Conservation (phyloP, 768 basidiomycete genomes). For the Boletus vinaceobasis region DNA sequence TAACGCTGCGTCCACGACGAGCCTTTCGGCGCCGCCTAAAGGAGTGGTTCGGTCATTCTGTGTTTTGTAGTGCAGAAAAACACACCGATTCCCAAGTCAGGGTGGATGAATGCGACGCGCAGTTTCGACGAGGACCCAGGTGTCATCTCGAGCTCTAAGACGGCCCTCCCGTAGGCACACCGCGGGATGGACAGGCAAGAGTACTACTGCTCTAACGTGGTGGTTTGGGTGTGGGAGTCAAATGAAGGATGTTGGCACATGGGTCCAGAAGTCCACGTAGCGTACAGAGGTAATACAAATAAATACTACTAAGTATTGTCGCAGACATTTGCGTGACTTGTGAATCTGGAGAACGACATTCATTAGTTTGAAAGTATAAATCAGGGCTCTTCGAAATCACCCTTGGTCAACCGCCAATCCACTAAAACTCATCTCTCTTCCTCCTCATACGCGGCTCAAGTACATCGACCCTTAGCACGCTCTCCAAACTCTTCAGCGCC, state of each 20-base stretch:
- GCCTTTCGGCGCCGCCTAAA: conserved; percentile 89
- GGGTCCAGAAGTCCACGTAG: background rate
- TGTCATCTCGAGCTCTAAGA: background rate
- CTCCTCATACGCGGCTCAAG: conserved; percentile 18
- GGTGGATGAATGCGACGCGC: conserved; percentile 83
- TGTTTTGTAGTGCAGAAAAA: background rate
- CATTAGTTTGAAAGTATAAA: background rate
- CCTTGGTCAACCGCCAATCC: too few relatives aligned
- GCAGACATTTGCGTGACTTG: background rate
- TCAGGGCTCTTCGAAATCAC: background rate
- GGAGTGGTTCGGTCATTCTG: background rate
- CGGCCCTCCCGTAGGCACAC: background rate
- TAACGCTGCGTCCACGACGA: conserved; percentile 92
- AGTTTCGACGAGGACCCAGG: conserved; percentile 23
- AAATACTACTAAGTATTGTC: background rate
- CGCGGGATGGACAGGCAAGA: background rate
- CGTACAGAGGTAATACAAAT: too few relatives aligned
- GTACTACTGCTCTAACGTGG: background rate
- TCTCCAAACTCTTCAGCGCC: conserved; percentile 13
- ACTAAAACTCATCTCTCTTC: conserved; percentile 29
- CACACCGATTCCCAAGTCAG: conserved; percentile 90
- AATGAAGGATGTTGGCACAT: background rate
- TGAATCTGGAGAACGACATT: background rate
- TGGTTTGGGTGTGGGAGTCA: background rate
- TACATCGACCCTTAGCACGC: conserved; percentile 23